Percentiles rank a stretch among this genome's conserved stretches.
Conservation (phyloP, 768 basidiomycete genomes). For the Suillus tomentosus region DNA sequence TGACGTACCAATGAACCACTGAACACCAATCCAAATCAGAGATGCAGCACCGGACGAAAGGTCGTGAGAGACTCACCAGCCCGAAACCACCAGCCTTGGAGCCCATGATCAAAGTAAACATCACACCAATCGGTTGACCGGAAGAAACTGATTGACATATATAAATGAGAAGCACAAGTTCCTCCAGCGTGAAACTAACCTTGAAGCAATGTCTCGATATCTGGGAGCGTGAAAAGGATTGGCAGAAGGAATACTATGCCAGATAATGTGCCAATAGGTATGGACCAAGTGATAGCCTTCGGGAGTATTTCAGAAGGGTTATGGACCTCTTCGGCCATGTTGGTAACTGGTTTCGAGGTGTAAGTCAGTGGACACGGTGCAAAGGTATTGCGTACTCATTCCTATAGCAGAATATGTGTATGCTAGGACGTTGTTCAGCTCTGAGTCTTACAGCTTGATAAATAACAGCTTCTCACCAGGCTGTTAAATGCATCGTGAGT, state of each 20-base stretch:
- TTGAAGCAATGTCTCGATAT: constrained; percentile 50
- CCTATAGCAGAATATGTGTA: constrained; percentile 63
- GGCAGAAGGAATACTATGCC: constrained; percentile 63
- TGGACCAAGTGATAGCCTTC: constrained; percentile 52
- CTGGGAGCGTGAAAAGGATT: constrained; percentile 65
- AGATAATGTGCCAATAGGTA: constrained; percentile 52
- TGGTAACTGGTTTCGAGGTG: constrained; percentile 44
- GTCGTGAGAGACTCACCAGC: constrained; percentile 39
- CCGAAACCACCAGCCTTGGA: constrained; percentile 64
- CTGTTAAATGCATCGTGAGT: constrained; percentile 17
- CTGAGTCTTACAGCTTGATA: constrained; percentile 8
- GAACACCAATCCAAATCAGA: constrained; percentile 11
- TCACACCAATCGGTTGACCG: constrained; percentile 64
- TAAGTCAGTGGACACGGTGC: constrained; percentile 8
- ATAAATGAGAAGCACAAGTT: constrained; percentile 12
- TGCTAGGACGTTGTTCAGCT: constrained; percentile 33
- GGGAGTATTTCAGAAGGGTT: constrained; percentile 59
- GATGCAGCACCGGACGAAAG: constrained; percentile 4
- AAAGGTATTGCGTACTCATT: constrained; percentile 47
- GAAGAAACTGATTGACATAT: constrained; percentile 44
- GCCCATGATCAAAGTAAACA: constrained; percentile 67
- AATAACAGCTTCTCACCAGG: constrained; percentile 28
- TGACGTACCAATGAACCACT: constrained; percentile 47
- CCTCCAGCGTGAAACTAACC: constrained; percentile 34
- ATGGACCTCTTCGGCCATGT: constrained; percentile 70